Base-by-base conservation (phyloP, 352 stramenopile genomes). In the Phytophthora fragariae region DNA sequence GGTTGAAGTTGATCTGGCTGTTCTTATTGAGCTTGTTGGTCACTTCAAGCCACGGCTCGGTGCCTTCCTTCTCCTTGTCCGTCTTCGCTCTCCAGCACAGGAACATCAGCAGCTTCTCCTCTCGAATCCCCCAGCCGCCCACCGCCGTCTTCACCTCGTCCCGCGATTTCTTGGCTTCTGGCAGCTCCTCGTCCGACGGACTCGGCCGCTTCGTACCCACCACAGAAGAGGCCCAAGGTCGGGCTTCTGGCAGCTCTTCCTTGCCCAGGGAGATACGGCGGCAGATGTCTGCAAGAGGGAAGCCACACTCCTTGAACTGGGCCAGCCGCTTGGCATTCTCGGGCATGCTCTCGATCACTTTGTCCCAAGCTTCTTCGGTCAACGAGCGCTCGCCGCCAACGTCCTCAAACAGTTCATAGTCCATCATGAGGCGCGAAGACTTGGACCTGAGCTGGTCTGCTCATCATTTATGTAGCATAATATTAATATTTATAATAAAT, bases 381-480 rank as follows among this genome's bases (percentile, higher is more conserved):
- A 75, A 39, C 3, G 46, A 56, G 54, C 52, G 44, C 58, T 73
- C 58, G 11, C 57, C 65, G n/a, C 57, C 62, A 17, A 78, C 65
- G 37, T 75, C 57, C 27, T 75, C 53, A 19, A 68, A 81, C 47
- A 81, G 47, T 31, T 81, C 74, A 47, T 75, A 81, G 52, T 81
- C 74, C 70, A 76, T 73, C 62, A 81, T 73, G 10, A 81, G 54
- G 5, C 74, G 74, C 11, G 62, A 50, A 46, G 64, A 73, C 70
- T 81, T 81, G 61, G 74, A 81, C 55, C 67, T 73, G 24, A 81
- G 57, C 31, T 81, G 74, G 46, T 81, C 74, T 81, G 53, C 10
- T 24, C 7, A 53, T 15, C 33, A 60, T 31, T 47, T 11, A 10
- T 49, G 29, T 47, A 24, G 4, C 29, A 57, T 50, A 21, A 9